phyloP scores from a whole-genome alignment of 169 alveolate genomes.

The Perkinsus olseni region DNA sequence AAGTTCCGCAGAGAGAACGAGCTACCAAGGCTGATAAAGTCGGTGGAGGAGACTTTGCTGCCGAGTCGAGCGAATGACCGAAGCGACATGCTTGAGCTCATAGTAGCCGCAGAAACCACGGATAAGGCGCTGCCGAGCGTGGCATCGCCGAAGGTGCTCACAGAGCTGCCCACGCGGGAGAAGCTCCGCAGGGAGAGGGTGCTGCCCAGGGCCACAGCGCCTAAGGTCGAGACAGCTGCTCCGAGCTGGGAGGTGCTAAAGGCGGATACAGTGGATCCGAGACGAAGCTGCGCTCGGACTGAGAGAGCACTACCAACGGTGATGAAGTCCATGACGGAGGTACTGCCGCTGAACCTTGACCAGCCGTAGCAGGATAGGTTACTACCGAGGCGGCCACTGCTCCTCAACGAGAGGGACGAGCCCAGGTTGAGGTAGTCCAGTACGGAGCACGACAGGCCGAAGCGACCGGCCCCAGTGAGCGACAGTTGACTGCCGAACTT shows the following conservation, averaged over 20 bases:
- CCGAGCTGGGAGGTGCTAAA: background rate
- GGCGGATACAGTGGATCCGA: background rate
- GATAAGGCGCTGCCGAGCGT: slow-evolving; percentile 32
- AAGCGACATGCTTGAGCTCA: background rate
- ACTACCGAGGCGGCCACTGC: background rate
- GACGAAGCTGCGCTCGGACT: slow-evolving; percentile 6
- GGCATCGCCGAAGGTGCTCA: background rate
- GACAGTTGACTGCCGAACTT: background rate
- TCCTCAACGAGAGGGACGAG: background rate
- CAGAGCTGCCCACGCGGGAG: background rate
- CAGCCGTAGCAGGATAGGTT: background rate
- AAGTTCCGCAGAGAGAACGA: background rate
- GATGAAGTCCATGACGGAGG: background rate
- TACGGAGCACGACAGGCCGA: background rate
- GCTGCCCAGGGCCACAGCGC: slow-evolving; percentile 1
- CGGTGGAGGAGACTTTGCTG: background rate
- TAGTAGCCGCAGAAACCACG: slow-evolving; percentile 18
- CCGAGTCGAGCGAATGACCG: background rate
- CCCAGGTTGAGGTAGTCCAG: background rate
- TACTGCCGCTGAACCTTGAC: background rate
- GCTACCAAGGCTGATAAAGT: background rate
- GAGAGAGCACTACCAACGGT: background rate
- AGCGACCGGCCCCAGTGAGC: background rate
- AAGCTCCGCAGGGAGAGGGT: background rate
- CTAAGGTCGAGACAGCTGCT: background rate